phyloP scores from a whole-genome alignment of 164 flowering plant species.

The Malania oleifera region DNA sequence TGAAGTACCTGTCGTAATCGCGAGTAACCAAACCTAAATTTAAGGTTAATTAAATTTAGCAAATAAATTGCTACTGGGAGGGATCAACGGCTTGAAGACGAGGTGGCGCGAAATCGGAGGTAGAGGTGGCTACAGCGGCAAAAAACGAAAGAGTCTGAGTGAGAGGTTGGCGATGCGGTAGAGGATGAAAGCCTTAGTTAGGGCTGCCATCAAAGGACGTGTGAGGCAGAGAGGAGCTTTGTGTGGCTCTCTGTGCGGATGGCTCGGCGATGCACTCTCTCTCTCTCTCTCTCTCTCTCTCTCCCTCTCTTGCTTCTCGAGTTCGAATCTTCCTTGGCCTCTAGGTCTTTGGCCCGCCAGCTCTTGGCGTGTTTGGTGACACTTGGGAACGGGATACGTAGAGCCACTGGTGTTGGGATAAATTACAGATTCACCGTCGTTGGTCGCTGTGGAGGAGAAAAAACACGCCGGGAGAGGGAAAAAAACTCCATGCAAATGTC shows the following conservation, averaged over 20 bases:
- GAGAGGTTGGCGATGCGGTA: conserved; percentile 27
- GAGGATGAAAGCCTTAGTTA: conserved; percentile 34
- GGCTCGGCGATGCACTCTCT: too few relatives aligned
- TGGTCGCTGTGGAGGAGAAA: too few relatives aligned
- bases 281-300: too few relatives aligned
- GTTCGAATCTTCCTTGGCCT: neutral
- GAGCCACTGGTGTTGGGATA: too few relatives aligned
- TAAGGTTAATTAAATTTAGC: too few relatives aligned
- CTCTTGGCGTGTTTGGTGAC: neutral
- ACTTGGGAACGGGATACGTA: too few relatives aligned
- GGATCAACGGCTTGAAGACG: neutral
- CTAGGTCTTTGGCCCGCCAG: conserved; percentile 2
- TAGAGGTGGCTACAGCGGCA: conserved; percentile 1
- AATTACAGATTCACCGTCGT: too few relatives aligned
- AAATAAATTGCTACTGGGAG: conserved; percentile 7
- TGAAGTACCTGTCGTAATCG: conserved; percentile 76
- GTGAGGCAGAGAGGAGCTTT: neutral
- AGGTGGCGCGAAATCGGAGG: conserved; percentile 3
- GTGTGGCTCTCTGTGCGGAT: neutral
- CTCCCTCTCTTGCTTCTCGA: too few relatives aligned
- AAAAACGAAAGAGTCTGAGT: conserved; percentile 12
- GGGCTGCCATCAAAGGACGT: conserved; percentile 24
- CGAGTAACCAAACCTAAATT: conserved; percentile 68
- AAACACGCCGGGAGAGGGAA: too few relatives aligned
- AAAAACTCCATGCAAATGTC: too few relatives aligned